Percentiles rank a stretch among this genome's conserved stretches.
Evolutionary conservation across 371 early-diverging fungal genomes (phyloP).

Genomic region (Mucor saturninus): DNA sequence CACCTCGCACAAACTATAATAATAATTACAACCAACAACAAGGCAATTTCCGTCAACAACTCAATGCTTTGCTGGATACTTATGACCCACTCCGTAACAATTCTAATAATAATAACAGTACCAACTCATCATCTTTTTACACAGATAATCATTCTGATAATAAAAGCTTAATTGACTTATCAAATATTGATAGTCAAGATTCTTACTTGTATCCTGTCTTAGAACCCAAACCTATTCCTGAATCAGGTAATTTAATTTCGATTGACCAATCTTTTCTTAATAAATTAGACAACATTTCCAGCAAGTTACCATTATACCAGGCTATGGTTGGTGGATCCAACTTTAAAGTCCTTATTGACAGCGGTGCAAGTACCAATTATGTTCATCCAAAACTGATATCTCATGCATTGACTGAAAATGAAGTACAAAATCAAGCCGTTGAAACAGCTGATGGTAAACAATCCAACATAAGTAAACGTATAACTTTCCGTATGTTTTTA

Average conservation of each 20-base stretch:
- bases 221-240: too few relatives aligned
- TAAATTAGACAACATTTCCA: too few relatives aligned
- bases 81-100: not conserved
- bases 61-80: not conserved
- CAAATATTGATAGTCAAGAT: too few relatives aligned
- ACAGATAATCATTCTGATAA: too few relatives aligned
- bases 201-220: too few relatives aligned
- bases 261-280: too few relatives aligned
- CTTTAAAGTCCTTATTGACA: slow-evolving; percentile 8
- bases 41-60: not conserved
- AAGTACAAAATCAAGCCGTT: too few relatives aligned
- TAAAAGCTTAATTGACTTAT: too few relatives aligned
- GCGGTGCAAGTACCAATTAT: slow-evolving; percentile 12
- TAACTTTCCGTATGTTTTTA: not conserved
- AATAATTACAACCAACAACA: not conserved
- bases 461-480: not conserved
- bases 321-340: too few relatives aligned
- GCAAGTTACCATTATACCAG: too few relatives aligned
- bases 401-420: not conserved
- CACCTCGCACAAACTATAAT: not conserved
- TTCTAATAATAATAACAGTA: not conserved
- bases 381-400: not conserved
- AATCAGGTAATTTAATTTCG: too few relatives aligned
- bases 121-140: not conserved
- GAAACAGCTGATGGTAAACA: too few relatives aligned